Base-by-base conservation (phyloP, 202 grass and related monocot genomes). In the Eragrostis tef region DNA sequence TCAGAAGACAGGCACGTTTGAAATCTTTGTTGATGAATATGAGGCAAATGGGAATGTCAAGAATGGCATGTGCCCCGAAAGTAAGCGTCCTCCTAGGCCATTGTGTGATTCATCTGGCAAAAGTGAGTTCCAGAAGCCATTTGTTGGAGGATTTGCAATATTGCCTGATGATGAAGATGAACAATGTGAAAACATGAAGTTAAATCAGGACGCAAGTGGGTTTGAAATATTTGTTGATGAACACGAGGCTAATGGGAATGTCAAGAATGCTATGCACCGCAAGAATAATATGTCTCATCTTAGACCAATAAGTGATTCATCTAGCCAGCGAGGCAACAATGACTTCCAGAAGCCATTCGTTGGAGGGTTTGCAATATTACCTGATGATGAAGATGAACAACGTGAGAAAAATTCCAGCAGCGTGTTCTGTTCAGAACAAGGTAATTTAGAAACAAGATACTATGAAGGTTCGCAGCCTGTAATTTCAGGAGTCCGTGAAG, bases 191-290 rank as follows among this genome's bases (percentile, higher is more conserved):
- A 68, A 86, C 59, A 65, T 61, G 58, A 65, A 73, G 36, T 22
- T 73, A 73, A 45, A 50, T 77, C 65, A 72, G 72, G 36, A 53
- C 60, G 66, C 49, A 46, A 66, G 46, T 81, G 86, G 46, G 6
- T 85, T 90, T 71, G 71, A 89, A 78, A 90, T 94, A 56, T 94
- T 84, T 84, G 64, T 88, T 67, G 92, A 98, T 83, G 95, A 91
- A 83, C 81, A 87, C 73, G 86, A 70, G 50, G 42, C 24, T 51
- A 71, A 81, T 41, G 51, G 44, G 21, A 74, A 70, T 80, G 27
- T 46, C 16, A 39, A 78, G 42, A 86, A 87, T 57, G 65, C 20
- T 19, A 64, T 66, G 43, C 31, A 5, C 56, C 73, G 70, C 29
- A 77, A 72, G 66, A 87, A 74, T 45, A 83, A 25, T 77, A 58